Base-by-base conservation (phyloP, 2,329 filamentous ascomycete species). In the Aspergillus neotritici region DNA sequence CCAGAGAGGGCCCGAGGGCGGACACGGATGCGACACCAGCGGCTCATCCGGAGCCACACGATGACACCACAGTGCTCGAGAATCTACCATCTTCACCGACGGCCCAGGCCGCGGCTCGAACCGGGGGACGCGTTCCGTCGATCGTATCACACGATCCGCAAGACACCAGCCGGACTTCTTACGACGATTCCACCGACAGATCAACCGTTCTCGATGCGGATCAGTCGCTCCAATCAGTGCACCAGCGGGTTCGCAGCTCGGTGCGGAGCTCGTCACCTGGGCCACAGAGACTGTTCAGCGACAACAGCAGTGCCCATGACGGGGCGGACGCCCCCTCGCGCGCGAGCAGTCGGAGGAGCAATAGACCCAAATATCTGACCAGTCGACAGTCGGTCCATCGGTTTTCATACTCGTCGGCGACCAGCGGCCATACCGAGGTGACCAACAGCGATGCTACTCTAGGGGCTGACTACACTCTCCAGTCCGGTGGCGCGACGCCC, bases 391-490 rank as follows among this genome's bases (percentile, higher is more conserved):
- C 74, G 2, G 76, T 76, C 46, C 72, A 80, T 54, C 73, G 77
- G 17, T 76, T 79, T n/a, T 80, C 78, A 2, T 68, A 72, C 11
- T 80, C 79, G 2, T 80, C 78, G 0, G 60, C 74, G 34, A 70
- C 74, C 5, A 76, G 75, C 40, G 68, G 64, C 16, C 79, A 76
- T 34, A 77, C 73, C 30, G 83, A 86, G 48, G 73, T 70, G 7
- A 80, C 79, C n/a, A 56, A 61, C 33, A 91, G 83, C 58, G 88
- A 94, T 51, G 77, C 76, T 4, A 89, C 86, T 4, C 71, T 87
- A 13, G 84, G 84, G 5, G 80, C 82, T 7, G 89, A 95, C 63
- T 93, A 84, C 65, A 86, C 87, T 16, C 71, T 94, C 30, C 87
- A 94, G 57, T 86, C 87, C 2, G 88, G 87, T 13, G 87, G 88